phyloP scores from a whole-genome alignment of 805 yeast genomes.

The Candida gorgasii region DNA sequence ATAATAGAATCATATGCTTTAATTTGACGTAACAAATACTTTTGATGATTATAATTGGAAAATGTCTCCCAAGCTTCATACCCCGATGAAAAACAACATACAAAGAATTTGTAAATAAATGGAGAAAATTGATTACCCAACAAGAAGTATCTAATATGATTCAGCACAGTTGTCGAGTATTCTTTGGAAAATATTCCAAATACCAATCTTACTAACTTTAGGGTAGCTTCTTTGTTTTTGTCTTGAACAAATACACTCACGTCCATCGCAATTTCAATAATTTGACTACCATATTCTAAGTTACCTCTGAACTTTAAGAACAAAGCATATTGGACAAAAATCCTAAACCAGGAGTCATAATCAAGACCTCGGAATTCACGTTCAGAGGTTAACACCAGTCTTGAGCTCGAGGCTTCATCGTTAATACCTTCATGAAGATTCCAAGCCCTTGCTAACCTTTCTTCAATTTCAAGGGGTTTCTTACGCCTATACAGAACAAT shows the following conservation, averaged over 20 bases:
- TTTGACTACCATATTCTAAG: conserved; percentile 45
- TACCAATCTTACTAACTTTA: conserved; percentile 68
- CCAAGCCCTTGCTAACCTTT: conserved; percentile 67
- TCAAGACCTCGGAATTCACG: conserved; percentile 71
- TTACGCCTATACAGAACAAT: conserved; percentile 62
- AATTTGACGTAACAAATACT: conserved; percentile 83
- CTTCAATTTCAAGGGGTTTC: conserved; percentile 66
- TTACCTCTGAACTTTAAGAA: conserved; percentile 69
- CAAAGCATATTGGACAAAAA: conserved; percentile 77
- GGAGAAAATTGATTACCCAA: conserved; percentile 76
- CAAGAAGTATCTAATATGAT: conserved; percentile 61
- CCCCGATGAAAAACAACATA: conserved; percentile 67
- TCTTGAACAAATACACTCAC: conserved; percentile 78
- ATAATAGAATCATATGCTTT: conserved; percentile 82
- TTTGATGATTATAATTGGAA: conserved; percentile 82
- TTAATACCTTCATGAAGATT: conserved; percentile 59
- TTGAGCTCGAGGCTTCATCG: conserved; percentile 25
- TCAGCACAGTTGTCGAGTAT: conserved; percentile 48
- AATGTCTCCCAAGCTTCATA: conserved; percentile 56
- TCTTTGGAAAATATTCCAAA: conserved; percentile 53
- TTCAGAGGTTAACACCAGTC: conserved; percentile 47
- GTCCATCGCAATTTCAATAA: conserved; percentile 71
- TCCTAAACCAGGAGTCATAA: conserved; percentile 81
- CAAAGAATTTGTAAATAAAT: conserved; percentile 62
- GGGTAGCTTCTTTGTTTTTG: conserved; percentile 55